Evolutionary conservation across 2,329 filamentous ascomycete species (phyloP), one percentile per base, ranked within the genome.

Genomic region (Colletotrichum nymphaeae): DNA sequence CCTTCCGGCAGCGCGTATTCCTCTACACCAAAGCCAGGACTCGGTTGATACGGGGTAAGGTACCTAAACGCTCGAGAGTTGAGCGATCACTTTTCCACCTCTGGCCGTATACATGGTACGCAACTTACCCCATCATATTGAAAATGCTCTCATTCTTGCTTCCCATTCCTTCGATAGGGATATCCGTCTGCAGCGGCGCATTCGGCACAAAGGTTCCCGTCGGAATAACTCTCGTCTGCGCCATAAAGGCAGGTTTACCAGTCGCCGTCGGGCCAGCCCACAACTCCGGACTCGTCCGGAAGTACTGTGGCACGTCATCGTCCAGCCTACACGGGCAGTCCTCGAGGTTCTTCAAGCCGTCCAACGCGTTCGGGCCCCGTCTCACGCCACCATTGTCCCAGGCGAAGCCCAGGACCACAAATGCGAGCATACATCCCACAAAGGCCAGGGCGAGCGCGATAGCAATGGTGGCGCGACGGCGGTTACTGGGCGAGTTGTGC

Each of bases 11-110:
- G 80, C 3, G 92, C 86, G 77, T 92, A 93, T 81, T 95, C 93
- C 19, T 92, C 85, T 0, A 94, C 92, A 3, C 93, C 93, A 75
- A 95, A 95, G 1, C 93, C 93, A 0, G 92, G 89, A 68, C 92
- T 91, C 0, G 93, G 91, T 74, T 89, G 89, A 80, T 95, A 95
- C 4, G 93, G 92, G 52, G 90, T 91, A 35, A 95, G 81, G 74
- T 91, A 88, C 6, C 79, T 80, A 28, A 19, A 46, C n/a, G 30
- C n/a, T 24, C 42, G 42, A 16, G 53, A 30, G 42, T 67, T 42
- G 69, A 55, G 14, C 46, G 52, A 3, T 24, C 35, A 14, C 24
- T 37, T 12, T 24, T 1, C 14, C 26, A 9, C 42, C 4, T 30
- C 52, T 5, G 8, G 5, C 16, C 52, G 26, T 9, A 4, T 14